These are phyloP conservation scores for Nicotiana undulata DNA, from an alignment of 257 asterid genomes.

Conservation along the genomic window DNA sequence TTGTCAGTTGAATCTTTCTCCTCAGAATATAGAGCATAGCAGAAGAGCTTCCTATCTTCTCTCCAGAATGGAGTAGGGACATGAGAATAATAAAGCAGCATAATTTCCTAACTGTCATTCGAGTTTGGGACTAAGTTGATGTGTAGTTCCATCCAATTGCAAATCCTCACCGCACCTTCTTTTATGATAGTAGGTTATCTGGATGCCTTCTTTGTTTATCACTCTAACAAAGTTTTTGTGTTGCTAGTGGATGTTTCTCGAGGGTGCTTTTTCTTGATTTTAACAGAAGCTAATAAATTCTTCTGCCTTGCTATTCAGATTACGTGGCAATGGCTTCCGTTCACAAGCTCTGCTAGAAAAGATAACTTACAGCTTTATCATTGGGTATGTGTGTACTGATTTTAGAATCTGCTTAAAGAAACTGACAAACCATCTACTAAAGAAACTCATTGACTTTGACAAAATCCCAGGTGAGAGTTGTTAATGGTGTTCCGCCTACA, in stretches of 20 bases:
- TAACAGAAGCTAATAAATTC: not conserved
- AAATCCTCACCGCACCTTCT: not conserved
- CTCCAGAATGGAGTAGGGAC: not conserved
- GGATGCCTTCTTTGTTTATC: not conserved
- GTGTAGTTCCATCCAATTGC: not conserved
- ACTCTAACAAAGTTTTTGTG: not conserved
- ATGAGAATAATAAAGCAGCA: not conserved
- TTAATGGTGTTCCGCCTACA: slow-evolving; percentile 83
- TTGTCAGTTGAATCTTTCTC: not conserved
- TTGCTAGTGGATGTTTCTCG: not conserved
- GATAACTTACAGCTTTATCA: slow-evolving; percentile 85
- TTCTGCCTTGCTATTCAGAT: slow-evolving; percentile 38
- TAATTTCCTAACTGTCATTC: not conserved
- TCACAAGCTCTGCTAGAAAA: slow-evolving; percentile 83
- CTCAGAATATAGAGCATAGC: not conserved
- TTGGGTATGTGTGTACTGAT: slow-evolving; percentile 51
- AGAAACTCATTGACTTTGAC: not conserved
- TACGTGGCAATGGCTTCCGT: slow-evolving; percentile 99
- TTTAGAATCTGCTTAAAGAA: not conserved
- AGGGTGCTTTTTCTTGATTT: not conserved
- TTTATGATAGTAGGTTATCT: not conserved
- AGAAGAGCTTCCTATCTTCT: not conserved
- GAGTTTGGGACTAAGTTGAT: not conserved
- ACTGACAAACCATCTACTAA: not conserved
- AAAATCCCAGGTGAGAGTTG: slow-evolving; percentile 73